Conservation (phyloP, 1,139 yeast genomes). For the Cylindricascospora bacillispora region DNA sequence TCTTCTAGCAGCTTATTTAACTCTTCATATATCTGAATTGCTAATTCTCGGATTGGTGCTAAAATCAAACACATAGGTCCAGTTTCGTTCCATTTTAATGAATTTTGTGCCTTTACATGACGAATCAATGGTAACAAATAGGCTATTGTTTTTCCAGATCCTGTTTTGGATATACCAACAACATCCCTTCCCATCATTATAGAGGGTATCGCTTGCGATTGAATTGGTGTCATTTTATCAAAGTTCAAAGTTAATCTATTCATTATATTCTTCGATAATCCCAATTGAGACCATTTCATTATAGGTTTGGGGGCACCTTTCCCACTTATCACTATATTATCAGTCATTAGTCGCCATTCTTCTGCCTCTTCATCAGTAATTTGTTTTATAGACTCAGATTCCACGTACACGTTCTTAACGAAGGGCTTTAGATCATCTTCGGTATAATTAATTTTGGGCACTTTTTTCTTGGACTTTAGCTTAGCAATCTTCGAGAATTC, state of each 20-base stretch:
- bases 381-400: conserved; percentile 40
- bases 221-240: conserved; percentile 59
- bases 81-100: conserved; percentile 35
- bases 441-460: conserved; percentile 36
- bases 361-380: conserved; percentile 42
- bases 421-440: conserved; percentile 40
- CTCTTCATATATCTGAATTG: conserved; percentile 70
- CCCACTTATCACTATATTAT: conserved; percentile 56
- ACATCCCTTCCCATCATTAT: conserved; percentile 84
- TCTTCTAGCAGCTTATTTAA: conserved; percentile 44
- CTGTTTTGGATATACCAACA: conserved; percentile 91
- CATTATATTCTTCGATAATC: conserved; percentile 51
- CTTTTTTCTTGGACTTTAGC: conserved; percentile 31
- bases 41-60: conserved; percentile 90
- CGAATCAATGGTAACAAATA: conserved; percentile 74
- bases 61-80: conserved; percentile 76
- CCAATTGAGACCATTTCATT: conserved; percentile 67
- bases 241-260: conserved; percentile 31
- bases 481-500: conserved; percentile 10
- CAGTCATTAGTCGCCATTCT: conserved; percentile 41
- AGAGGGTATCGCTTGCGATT: conserved; percentile 83
- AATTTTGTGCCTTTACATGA: conserved; percentile 64
- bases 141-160: conserved; percentile 90
- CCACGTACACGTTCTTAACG: conserved; percentile 51
- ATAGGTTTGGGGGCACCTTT: conserved; percentile 53